Base-by-base conservation (phyloP, 2,329 filamentous ascomycete genomes). In the Aspergillus sp. region DNA sequence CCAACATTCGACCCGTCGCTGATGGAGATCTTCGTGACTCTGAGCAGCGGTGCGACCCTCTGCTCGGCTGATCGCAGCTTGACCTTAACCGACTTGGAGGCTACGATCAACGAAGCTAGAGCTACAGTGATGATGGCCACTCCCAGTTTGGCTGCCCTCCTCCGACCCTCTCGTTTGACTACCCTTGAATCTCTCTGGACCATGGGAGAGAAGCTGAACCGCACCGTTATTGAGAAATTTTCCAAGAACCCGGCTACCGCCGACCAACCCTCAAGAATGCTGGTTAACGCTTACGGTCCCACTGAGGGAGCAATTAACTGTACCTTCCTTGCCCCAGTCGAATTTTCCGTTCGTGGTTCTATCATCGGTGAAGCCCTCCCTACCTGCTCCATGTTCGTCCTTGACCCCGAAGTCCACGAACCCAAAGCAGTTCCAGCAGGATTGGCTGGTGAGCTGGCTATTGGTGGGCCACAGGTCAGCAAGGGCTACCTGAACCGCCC, bases 381-480 rank as follows among this genome's bases (percentile, higher is more conserved):
- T 2, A 69, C 66, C 6, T 68, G 62, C 37, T 56, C 59, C 7
- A 58, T 60, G 39, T 49, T 67, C 27, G 55, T 67, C 19, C 44
- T 65, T 4, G 52, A 58, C 26, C 49, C 51, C 2, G 39, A 49
- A 30, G 45, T 34, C 57, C 19, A 53, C 9, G 49, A 63, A 1
- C 49, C 65, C 27, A 52, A 64, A 12, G 59, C 66, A 1, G 59
- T 71, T 5, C 68, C 73, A 0, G 39, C 60, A 5, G 73, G 73
- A 0, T 46, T 64, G 4, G 57, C 65, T 1, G 75, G 75, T 10
- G 72, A 77, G 49, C 58, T 77, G 6, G 61, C 48, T 27, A 60
- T 77, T 32, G 68, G 57, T 31, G 62, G 62, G 2, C 59, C 60
- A 2, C 54, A 61, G 31, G 54, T 65, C 11, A 58, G 57, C 38